These are phyloP conservation scores for Cyberlindnera amylophila DNA, from an alignment of 805 yeast species.

Conservation along the genomic window DNA sequence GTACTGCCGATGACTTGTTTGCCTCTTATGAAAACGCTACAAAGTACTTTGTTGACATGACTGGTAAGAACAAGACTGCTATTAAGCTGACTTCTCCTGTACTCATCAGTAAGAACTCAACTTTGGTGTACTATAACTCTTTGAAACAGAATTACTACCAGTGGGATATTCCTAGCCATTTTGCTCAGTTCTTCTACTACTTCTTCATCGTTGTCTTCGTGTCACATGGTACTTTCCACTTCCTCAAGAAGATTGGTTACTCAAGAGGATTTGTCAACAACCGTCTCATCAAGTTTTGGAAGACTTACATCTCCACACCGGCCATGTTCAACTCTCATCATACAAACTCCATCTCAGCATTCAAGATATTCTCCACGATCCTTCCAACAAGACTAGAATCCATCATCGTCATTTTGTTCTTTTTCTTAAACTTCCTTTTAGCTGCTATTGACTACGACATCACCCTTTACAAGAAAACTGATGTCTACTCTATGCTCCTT, in stretches of 20 bases:
- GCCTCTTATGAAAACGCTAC: conserved; percentile 31
- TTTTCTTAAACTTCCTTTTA: conserved; percentile 21
- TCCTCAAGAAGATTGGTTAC: conserved; percentile 23
- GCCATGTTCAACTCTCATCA: conserved; percentile 18
- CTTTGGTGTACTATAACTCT: neutral
- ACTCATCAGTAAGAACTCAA: neutral
- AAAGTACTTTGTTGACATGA: conserved; percentile 11
- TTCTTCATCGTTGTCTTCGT: conserved; percentile 38
- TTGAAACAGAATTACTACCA: conserved; percentile 9
- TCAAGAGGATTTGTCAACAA: conserved; percentile 12
- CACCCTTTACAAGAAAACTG: neutral
- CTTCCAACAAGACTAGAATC: conserved; percentile 23
- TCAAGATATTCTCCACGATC: conserved; percentile 13
- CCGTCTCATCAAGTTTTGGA: conserved; percentile 13
- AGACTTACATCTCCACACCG: conserved; percentile 20
- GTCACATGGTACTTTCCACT: conserved; percentile 31
- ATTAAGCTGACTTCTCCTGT: conserved; percentile 11
- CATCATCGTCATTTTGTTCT: conserved; percentile 34
- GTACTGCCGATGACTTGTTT: conserved; percentile 19
- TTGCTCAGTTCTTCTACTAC: conserved; percentile 31
- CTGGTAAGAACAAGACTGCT: conserved; percentile 1
- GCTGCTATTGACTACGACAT: conserved; percentile 7
- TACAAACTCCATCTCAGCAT: conserved; percentile 2
- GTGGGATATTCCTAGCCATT: conserved; percentile 13
- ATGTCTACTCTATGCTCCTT: neutral